Base-by-base conservation (phyloP, 169 alveolate genomes). In the Babesia bovis region DNA sequence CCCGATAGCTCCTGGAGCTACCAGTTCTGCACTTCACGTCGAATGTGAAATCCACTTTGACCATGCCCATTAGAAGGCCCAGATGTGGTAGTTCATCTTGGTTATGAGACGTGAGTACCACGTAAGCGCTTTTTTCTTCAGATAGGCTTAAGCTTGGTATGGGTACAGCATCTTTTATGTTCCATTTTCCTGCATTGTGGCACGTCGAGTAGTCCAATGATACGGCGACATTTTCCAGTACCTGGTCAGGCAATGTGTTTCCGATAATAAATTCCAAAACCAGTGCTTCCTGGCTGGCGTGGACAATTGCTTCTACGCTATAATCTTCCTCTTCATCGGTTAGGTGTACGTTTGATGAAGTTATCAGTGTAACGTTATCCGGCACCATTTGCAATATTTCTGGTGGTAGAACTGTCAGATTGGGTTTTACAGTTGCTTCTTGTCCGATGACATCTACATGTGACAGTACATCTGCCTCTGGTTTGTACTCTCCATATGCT, bases 321-420 rank as follows among this genome's bases (percentile, higher is more conserved):
- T 91, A 91, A 51, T 91, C 95, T 40, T 90, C 92, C 67, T 91
- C 95, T 59, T 86, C 92, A 47, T 91, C 95, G 41, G 95, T 91
- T 45, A 91, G 67, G 36, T 83, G 81, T 33, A 67, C 50, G 21
- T 59, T 50, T n/a, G 66, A 66, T 5, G 91, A 83, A 7, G 84
- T 59, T 28, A 68, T 61, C 56, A 82, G 12, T 3, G 73, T 26
- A 17, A 44, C 61, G 23, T 36, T 60, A n/a, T 30, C 36, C 1
- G 73, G 73, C 15, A 63, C 19, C 19, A 45, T 36, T 9, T 44
- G 26, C 61, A 25, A 1, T 4, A 63, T 32, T 19, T 63, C 73
- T 1, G 52, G 61, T 3, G 73, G 63, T 13, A 63, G 44, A 21
- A 25, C 61, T 4, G 58, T 21, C 30, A 32, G 25, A 4, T 30